phyloP scores from a whole-genome alignment of 495 filamentous ascomycete genomes.

The Trypethelium eluteriae region DNA sequence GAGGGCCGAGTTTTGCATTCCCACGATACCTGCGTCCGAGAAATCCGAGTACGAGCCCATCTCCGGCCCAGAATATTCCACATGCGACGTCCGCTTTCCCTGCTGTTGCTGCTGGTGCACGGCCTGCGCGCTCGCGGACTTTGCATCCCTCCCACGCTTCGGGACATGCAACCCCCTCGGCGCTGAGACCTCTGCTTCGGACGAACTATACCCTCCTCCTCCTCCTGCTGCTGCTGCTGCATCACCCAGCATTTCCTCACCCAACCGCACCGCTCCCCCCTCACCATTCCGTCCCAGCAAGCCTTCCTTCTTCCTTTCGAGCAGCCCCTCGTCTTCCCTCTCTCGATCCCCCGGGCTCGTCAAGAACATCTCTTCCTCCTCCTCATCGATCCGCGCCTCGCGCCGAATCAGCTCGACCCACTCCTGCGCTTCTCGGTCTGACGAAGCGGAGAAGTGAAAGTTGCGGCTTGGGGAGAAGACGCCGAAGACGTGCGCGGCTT shows the following conservation, averaged over 20 bases:
- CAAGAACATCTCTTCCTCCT: slow-evolving; percentile 71
- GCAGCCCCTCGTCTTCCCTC: slow-evolving; percentile 14
- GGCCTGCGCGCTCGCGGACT: slow-evolving; percentile 2
- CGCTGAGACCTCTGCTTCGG: slow-evolving; percentile 44
- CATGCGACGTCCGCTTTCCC: slow-evolving; percentile 39
- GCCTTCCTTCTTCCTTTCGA: neutral
- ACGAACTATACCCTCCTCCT: slow-evolving; percentile 54
- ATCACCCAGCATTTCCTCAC: neutral
- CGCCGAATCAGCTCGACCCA: slow-evolving; percentile 79
- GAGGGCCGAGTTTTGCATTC: slow-evolving; percentile 35
- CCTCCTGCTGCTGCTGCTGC: slow-evolving; percentile 26
- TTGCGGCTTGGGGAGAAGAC: slow-evolving; percentile 89
- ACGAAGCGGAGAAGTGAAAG: slow-evolving; percentile 75
- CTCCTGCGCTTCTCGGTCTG: slow-evolving; percentile 66
- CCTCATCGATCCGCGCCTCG: slow-evolving; percentile 75
- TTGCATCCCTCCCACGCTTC: neutral
- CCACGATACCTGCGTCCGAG: slow-evolving; percentile 56
- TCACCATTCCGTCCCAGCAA: neutral
- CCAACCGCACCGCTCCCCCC: neutral
- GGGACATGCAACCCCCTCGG: neutral
- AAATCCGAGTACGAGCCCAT: slow-evolving; percentile 83
- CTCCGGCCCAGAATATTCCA: slow-evolving; percentile 83
- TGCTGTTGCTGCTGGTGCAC: slow-evolving; percentile 16
- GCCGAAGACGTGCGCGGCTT: slow-evolving; percentile 73
- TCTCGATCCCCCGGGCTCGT: slow-evolving; percentile 46